These are phyloP conservation scores for Hordeum vulgare DNA, from an alignment of 176 grass and related monocot genomes.

Conservation along the genomic window MorexV3_pseudomolecules_assembly NC_058518.1:387348801-387349300, in stretches of 20 bases:
- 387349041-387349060: not conserved
- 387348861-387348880: not conserved
- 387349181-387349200: too few relatives aligned
- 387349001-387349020: not conserved
- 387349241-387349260: too few relatives aligned
- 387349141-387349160: too few relatives aligned
- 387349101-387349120: not conserved
- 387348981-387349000: not conserved
- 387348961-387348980: not conserved
- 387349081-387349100: not conserved
- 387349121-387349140: too few relatives aligned
- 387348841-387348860: constrained; percentile 24
- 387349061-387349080: not conserved
- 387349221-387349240: too few relatives aligned
- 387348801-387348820: not conserved
- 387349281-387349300: too few relatives aligned
- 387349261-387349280: too few relatives aligned
- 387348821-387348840: not conserved
- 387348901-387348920: not conserved
- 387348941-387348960: not conserved
- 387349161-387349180: too few relatives aligned
- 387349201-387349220: too few relatives aligned
- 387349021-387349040: not conserved
- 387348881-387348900: not conserved
- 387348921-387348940: not conserved